Base-by-base conservation (phyloP, 2,329 filamentous ascomycete species). In the Dissoconium aciculare region DNA sequence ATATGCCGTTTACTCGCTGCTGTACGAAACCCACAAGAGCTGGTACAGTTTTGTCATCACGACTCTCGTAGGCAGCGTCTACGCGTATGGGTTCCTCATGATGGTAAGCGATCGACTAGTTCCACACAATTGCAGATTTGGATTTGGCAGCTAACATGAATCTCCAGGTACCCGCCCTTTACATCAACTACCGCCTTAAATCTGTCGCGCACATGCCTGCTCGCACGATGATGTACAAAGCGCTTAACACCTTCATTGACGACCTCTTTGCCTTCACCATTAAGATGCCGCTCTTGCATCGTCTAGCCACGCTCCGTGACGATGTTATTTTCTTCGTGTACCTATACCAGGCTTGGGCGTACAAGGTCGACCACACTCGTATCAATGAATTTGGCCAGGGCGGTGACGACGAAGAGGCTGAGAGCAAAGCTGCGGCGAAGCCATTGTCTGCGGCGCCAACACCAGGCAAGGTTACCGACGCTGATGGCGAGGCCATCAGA, bases 271-370 rank as follows among this genome's bases (percentile, higher is more conserved):
- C 89, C 2, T 98, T 95, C 51, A 98, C 89, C 23, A 94, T 98
- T 64, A 95, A 95, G 63, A 98, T 98, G 89, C 89, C 89, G 1
- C 73, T 85, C 39, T 66, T 98, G 30, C 89, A 98, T 57, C 74
- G 89, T 11, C 65, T 98, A 30, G 84, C 89, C 1, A 95, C 89
- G 0, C 69, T 98, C 40, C 70, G 89, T 37, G 89, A 98, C 54
- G 89, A 98, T 51, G 67, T 98, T 42, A 95, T 98, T 52, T 98
- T 98, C 67, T 98, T 98, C 54, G 68, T 98, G 36, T 98, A 94
- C 60, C 47, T 98, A 3, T 98, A 98, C 59, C 89, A 98, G 62
- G 72, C 77, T 38, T 98, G 74, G 70, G 78, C 78, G 32, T 98
- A 98, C 65, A 83, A 78, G 60, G 67, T 89, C 38, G 89, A 98